Evolutionary conservation across 2,329 filamentous ascomycete genomes (phyloP).

Genomic region (Aspergillus pseudoglaucus): DNA sequence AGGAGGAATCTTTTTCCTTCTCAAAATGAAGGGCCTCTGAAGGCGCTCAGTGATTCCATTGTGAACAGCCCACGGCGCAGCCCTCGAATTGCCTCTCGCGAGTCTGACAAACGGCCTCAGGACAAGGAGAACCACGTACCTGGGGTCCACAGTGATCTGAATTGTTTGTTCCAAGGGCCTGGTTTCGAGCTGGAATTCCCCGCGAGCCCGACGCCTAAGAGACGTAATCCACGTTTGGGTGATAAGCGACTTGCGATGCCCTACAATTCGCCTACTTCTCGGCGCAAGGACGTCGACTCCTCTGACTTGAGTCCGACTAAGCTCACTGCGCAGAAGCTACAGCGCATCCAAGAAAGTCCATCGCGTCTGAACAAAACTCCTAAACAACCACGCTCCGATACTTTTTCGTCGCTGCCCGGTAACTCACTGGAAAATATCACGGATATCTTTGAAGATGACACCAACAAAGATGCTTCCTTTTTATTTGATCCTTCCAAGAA

Average conservation of each 20-base stretch:
- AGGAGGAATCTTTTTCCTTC: conserved; percentile 40
- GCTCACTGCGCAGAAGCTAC: conserved; percentile 27
- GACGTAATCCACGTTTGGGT: conserved; percentile 45
- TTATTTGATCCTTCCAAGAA: conserved; percentile 21
- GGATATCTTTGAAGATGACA: conserved; percentile 30
- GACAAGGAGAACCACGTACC: conserved; percentile 56
- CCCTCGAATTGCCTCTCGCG: conserved; percentile 30
- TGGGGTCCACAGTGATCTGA: conserved; percentile 46
- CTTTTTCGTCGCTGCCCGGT: conserved; percentile 15
- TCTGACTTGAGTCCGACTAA: conserved; percentile 22
- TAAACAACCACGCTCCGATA: conserved; percentile 17
- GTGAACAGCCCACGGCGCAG: conserved; percentile 46
- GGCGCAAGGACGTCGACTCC: conserved; percentile 15
- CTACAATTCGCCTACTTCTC: conserved; percentile 26
- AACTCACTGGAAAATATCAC: conserved; percentile 27
- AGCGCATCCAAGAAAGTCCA: conserved; percentile 22
- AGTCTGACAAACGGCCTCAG: conserved; percentile 33
- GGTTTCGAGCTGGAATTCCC: conserved; percentile 48
- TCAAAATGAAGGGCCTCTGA: conserved; percentile 30
- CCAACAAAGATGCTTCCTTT: conserved; percentile 22
- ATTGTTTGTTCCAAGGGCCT: conserved; percentile 60
- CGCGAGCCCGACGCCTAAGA: conserved; percentile 47
- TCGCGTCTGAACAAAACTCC: conserved; percentile 19
- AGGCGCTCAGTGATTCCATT: conserved; percentile 29
- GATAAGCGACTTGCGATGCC: conserved; percentile 35